Conservation (phyloP, 805 yeast species). For the Candida sanyiensis region DNA sequence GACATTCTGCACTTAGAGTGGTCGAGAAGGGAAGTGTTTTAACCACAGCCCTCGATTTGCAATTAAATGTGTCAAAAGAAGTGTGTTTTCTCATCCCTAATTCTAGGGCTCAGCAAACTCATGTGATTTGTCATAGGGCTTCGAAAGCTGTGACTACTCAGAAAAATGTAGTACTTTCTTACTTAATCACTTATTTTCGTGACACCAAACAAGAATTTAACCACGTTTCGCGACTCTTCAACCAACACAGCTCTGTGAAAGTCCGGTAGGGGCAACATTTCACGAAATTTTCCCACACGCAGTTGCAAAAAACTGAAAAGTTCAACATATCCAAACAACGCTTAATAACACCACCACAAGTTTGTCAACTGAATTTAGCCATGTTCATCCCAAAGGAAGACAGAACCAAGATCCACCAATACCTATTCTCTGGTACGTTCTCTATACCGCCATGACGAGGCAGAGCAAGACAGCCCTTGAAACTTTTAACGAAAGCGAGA, state of each 20-base stretch:
- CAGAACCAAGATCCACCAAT: constrained; percentile 98
- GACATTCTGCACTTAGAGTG: too few species aligned
- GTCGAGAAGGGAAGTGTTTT: too few species aligned
- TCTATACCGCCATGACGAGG: background rate
- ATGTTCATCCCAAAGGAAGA: constrained; percentile 99
- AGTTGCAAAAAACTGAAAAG: constrained; percentile 20
- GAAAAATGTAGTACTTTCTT: too few species aligned
- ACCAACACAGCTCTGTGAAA: background rate
- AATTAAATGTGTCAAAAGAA: constrained; percentile 1
- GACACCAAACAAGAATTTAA: constrained; percentile 1
- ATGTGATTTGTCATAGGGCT: background rate
- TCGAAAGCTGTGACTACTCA: too few species aligned
- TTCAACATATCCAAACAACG: constrained; percentile 6
- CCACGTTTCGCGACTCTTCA: too few species aligned
- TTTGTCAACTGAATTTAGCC: constrained; percentile 17
- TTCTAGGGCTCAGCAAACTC: too few species aligned
- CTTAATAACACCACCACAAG: constrained; percentile 7
- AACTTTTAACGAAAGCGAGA: too few species aligned
- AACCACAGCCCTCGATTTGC: too few species aligned
- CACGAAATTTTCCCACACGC: constrained; percentile 13
- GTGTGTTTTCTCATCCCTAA: too few species aligned
- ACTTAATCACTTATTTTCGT: background rate
- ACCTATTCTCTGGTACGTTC: constrained; percentile 95
- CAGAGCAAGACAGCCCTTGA: background rate
- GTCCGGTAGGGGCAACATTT: constrained; percentile 17